Percentiles rank a stretch among this genome's conserved stretches.
These are phyloP conservation scores for Cylindricascospora bacillispora DNA, from an alignment of 1,139 yeast species.

Conservation along the genomic window DNA sequence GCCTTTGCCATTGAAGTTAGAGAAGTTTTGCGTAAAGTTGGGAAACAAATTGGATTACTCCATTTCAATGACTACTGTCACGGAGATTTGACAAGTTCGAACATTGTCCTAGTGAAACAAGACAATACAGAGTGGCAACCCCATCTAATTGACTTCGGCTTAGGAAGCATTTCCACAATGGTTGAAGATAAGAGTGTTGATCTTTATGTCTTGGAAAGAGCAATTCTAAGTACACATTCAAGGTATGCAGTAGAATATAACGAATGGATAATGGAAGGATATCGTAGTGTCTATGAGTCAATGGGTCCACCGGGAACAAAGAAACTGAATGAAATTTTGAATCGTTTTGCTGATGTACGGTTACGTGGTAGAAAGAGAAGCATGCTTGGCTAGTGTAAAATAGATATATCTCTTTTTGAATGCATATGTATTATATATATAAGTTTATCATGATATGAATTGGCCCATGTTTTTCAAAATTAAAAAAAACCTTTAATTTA, in stretches of 20 bases:
- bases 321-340: constrained; percentile 43
- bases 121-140: constrained; percentile 30
- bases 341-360: constrained; percentile 70
- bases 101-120: constrained; percentile 43
- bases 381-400: constrained; percentile 65
- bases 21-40: constrained; percentile 40
- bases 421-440: no score
- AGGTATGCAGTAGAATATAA: constrained; percentile 51
- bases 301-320: constrained; percentile 27
- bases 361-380: constrained; percentile 90
- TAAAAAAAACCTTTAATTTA: no score
- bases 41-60: constrained; percentile 54
- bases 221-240: constrained; percentile 84
- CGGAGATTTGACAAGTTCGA: constrained; percentile 91
- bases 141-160: constrained; percentile 80
- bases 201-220: constrained; percentile 84
- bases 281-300: constrained; percentile 33
- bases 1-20: constrained; percentile 31
- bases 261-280: constrained; percentile 65
- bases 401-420: no score
- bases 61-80: constrained; percentile 77
- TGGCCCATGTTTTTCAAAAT: no score
- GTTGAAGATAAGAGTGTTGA: constrained; percentile 96
- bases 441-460: no score
- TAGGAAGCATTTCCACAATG: constrained; percentile 57